These are phyloP conservation scores for Phyllostachys edulis DNA, from an alignment of 176 grass and related monocot species.

Conservation along the genomic window DNA sequence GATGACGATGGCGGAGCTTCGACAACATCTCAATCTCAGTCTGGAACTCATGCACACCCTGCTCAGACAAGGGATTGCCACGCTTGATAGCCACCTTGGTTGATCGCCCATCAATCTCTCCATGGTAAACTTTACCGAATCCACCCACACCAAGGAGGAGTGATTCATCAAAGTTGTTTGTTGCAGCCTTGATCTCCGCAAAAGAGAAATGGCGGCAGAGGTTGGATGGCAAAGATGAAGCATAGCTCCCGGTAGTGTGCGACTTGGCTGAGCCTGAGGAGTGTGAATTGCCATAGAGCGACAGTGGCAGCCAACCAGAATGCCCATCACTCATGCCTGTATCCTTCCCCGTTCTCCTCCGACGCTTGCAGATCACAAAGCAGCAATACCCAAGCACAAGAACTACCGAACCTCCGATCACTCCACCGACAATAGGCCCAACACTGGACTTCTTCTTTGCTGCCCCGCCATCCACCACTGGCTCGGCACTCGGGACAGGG, in stretches of 20 bases:
- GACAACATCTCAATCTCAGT: constrained; percentile 95
- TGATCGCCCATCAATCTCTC: constrained; percentile 66
- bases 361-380: constrained; percentile 44
- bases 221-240: constrained; percentile 86
- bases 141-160: constrained; percentile 85
- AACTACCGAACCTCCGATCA: constrained; percentile 48
- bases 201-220: constrained; percentile 92
- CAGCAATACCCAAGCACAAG: constrained; percentile 58
- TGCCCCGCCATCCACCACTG: background rate
- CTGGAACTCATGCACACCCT: constrained; percentile 91
- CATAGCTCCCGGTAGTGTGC: constrained; percentile 70
- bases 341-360: constrained; percentile 56
- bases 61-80: constrained; percentile 86
- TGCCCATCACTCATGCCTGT: constrained; percentile 65
- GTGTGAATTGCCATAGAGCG: constrained; percentile 80
- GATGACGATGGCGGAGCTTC: constrained; percentile 86
- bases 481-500: constrained; percentile 32
- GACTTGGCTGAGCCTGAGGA: constrained; percentile 64
- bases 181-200: constrained; percentile 78
- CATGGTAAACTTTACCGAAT: constrained; percentile 85
- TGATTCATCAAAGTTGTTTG: constrained; percentile 83
- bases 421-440: constrained; percentile 58
- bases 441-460: constrained; percentile 32
- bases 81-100: constrained; percentile 93
- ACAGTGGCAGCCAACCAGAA: constrained; percentile 76